phyloP scores from a whole-genome alignment of 306 rosid species.

The Vigna radiata region DNA sequence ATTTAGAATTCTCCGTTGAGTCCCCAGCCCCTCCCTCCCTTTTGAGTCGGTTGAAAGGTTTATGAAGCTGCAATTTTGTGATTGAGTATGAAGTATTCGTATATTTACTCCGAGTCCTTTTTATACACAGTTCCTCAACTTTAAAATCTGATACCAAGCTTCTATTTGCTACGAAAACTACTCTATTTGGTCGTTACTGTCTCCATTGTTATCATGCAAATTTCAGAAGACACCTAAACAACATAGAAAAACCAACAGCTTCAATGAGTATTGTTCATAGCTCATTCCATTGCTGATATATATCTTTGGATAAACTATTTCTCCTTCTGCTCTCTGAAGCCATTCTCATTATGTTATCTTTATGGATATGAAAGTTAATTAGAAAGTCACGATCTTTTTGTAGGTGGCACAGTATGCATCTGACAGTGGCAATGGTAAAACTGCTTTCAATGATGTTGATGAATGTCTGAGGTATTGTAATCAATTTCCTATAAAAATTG shows the following conservation, averaged over 20 bases:
- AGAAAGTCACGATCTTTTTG: constrained; percentile 34
- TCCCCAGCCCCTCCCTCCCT: background rate
- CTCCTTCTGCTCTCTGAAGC: background rate
- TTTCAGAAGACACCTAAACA: constrained; percentile 14
- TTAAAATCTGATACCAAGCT: background rate
- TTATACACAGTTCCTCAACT: constrained; percentile 7
- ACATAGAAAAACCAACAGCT: constrained; percentile 1
- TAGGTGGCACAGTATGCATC: constrained; percentile 93
- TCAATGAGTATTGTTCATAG: constrained; percentile 16
- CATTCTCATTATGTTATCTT: constrained; percentile 5
- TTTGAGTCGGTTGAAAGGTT: constrained; percentile 9
- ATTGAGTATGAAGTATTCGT: background rate
- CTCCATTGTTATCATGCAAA: constrained; percentile 17
- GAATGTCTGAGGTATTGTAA: constrained; percentile 80
- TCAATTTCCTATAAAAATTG: background rate
- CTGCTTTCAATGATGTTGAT: constrained; percentile 69
- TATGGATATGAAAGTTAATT: constrained; percentile 27
- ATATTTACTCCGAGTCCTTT: constrained; percentile 12
- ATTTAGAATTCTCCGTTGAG: background rate
- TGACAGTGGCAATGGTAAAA: constrained; percentile 75
- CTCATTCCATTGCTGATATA: constrained; percentile 18
- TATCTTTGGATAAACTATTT: constrained; percentile 21
- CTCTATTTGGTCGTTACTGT: background rate
- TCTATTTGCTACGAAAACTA: constrained; percentile 5
- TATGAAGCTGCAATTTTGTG: constrained; percentile 35